These are phyloP conservation scores for Fusarium scirpi DNA, from an alignment of 2,329 filamentous ascomycete species.

Conservation along the genomic window DNA sequence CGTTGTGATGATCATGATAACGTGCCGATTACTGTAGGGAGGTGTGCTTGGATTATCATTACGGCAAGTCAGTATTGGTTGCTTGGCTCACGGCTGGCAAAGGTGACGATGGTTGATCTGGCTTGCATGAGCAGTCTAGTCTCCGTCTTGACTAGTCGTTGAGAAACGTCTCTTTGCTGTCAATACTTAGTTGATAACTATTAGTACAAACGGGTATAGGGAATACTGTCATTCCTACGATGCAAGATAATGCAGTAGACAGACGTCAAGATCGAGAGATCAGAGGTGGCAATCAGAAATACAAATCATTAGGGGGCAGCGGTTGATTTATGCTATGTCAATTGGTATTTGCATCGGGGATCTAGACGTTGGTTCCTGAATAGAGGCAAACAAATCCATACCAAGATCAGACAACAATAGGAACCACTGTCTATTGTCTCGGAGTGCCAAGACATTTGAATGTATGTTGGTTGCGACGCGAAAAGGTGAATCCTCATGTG, in stretches of 20 bases:
- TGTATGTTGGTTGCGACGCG: background rate
- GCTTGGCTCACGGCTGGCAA: background rate
- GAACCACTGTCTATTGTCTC: slow-evolving; percentile 1
- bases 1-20: background rate
- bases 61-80: background rate
- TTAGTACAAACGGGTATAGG: background rate
- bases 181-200: background rate
- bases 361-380: background rate
- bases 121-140: slow-evolving; percentile 14
- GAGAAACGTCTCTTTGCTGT: slow-evolving; percentile 9
- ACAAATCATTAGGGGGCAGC: background rate
- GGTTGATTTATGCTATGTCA: slow-evolving; percentile 3
- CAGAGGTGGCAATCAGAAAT: background rate
- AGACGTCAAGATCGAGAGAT: background rate
- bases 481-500: background rate
- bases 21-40: background rate
- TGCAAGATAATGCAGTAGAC: background rate
- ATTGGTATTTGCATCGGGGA: background rate
- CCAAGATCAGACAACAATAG: slow-evolving; percentile 9
- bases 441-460: slow-evolving; percentile 2
- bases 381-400: background rate
- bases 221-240: background rate
- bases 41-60: background rate
- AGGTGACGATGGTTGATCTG: slow-evolving; percentile 8
- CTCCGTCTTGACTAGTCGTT: background rate